Evolutionary conservation across 2,329 filamentous ascomycete genomes (phyloP).

Genomic region (Ceratocystis variospora): DNA sequence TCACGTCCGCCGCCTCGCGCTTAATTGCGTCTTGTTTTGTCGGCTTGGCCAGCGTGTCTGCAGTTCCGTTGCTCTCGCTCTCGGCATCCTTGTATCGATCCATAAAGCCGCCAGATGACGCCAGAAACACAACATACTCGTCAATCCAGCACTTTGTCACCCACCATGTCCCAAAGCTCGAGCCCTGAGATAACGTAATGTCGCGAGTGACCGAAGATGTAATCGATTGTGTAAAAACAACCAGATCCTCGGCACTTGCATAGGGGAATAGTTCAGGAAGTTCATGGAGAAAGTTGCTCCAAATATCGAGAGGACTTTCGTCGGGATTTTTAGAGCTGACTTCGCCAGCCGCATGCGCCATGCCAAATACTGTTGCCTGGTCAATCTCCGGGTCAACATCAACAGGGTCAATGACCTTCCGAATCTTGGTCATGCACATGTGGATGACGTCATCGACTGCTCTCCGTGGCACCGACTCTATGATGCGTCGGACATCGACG

Average conservation of each 20-base stretch:
- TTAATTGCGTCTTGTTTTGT: neutral
- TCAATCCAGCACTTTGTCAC: constrained; percentile 92
- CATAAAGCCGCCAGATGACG: constrained; percentile 82
- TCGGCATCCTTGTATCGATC: constrained; percentile 34
- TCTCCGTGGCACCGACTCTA: constrained; percentile 47
- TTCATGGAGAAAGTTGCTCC: constrained; percentile 57
- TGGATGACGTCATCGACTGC: constrained; percentile 55
- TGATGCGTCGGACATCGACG: constrained; percentile 48
- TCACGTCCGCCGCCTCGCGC: neutral
- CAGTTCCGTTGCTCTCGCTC: neutral
- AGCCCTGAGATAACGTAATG: constrained; percentile 62
- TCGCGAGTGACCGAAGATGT: constrained; percentile 69
- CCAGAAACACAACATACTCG: constrained; percentile 83
- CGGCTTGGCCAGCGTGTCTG: neutral
- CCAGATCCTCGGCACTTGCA: constrained; percentile 55
- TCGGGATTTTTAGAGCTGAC: constrained; percentile 20
- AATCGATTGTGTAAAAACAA: constrained; percentile 62
- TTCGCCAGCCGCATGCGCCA: constrained; percentile 24
- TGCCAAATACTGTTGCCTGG: constrained; percentile 45
- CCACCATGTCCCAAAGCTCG: constrained; percentile 85
- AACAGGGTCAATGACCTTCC: constrained; percentile 54
- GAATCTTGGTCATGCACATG: constrained; percentile 51
- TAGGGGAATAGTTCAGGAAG: constrained; percentile 61
- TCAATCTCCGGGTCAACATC: constrained; percentile 53
- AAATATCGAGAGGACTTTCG: constrained; percentile 58